Base-by-base conservation (phyloP, 768 basidiomycete species). In the Pisolithus microcarpus region DNA sequence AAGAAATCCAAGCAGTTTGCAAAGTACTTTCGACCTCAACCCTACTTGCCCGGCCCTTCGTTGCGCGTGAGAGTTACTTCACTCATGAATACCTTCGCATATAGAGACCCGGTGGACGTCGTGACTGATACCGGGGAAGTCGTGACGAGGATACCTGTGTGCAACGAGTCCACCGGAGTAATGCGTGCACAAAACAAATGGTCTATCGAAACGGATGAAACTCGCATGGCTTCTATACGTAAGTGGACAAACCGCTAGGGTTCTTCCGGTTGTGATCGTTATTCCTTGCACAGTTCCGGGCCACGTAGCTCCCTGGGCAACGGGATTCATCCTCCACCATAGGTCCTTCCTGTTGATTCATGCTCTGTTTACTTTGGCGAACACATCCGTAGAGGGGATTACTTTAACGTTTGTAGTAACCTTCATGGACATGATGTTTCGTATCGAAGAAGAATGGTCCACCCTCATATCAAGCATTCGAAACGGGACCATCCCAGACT, bases 271-370 rank as follows among this genome's bases (percentile, higher is more conserved):
- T 19, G 18, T 10, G 21, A 9, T n/a, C n/a, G 9, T 8, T 23
- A 15, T 34, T 5, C 13, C 34, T 24, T 21, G 26, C 48, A 8
- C n/a, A 60, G 60, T 50, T 7, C 26, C 62, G 7, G 52, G 55
- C 1, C 47, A 42, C 2, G 52, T 49, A 6, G 52, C 40, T 24
- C 60, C 62, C 5, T 55, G 36, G 30, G 62, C 60, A 4, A 56
- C 53, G 7, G 54, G 58, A 9, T 36, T 49, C 5, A 50, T 64
- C 0, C 15, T 28, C 11, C 15, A 54, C 11, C 38, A 56, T 38
- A 55, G 55, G 5, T 54, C 62, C 4, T 61, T 59, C 38, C 21
- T 60, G 11, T 24, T 56, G 26, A 54, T 64, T 5, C 56, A 62
- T 19, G 58, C 56, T 5, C 56, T 62, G 8, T 63, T 64, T 46